These are phyloP conservation scores for Moesziomyces antarcticus DNA, from an alignment of 1,284 basidiomycete genomes.

Conservation along the genomic window DNA sequence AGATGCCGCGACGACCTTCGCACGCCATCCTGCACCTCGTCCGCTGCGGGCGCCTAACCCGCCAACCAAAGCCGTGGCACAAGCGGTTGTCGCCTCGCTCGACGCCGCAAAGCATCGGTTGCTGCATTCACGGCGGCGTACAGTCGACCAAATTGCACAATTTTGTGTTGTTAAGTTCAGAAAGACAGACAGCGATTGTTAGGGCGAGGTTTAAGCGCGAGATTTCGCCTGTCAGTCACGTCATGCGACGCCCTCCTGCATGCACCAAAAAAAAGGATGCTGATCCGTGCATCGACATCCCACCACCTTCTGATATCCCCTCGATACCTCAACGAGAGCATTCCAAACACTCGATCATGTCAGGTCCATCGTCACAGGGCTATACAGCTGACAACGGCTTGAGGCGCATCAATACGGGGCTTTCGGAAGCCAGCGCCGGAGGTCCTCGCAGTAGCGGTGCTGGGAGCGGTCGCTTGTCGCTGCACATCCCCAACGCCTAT, in stretches of 20 bases:
- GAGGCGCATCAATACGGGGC: constrained; percentile 29
- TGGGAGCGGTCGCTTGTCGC: constrained; percentile 19
- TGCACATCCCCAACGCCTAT: constrained; percentile 41
- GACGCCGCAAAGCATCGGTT: no score
- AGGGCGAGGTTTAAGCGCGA: neutral
- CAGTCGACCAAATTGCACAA: no score
- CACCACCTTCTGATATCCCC: neutral
- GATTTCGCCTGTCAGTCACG: neutral
- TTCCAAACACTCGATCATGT: neutral
- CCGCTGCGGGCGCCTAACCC: neutral
- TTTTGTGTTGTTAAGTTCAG: neutral
- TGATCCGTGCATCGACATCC: neutral
- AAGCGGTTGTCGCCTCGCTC: neutral
- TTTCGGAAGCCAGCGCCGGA: constrained; percentile 9
- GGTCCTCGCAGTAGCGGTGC: constrained; percentile 15
- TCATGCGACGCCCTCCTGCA: constrained; percentile 10
- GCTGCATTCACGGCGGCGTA: no score
- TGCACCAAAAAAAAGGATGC: neutral
- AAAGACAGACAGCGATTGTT: neutral
- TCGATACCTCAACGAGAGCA: neutral
- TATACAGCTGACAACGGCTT: neutral
- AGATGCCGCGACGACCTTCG: neutral
- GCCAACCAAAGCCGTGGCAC: neutral
- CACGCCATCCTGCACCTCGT: neutral
- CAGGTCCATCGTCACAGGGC: neutral